Percentiles rank a stretch among this genome's conserved stretches.
phyloP scores from a whole-genome alignment of 352 stramenopile genomes.

The Globisporangium emineosum region DNA sequence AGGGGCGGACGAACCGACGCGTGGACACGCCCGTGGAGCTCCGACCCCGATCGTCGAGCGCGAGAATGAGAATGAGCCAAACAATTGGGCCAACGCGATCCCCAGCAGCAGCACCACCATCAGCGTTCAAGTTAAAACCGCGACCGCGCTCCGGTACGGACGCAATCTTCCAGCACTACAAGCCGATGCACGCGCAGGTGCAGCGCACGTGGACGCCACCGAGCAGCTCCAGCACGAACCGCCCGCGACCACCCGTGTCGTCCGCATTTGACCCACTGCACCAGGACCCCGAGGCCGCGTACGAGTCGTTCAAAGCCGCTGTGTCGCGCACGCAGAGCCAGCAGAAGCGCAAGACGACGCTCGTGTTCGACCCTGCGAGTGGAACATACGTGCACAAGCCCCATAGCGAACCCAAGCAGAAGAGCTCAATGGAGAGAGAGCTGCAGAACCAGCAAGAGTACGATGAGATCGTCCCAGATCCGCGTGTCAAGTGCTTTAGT shows the following conservation, averaged over 20 bases:
- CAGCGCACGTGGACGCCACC: slow-evolving; percentile 12
- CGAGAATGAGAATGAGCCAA: neutral
- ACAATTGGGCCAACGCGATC: neutral
- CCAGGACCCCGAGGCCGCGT: slow-evolving; percentile 15
- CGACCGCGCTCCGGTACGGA: slow-evolving; percentile 12
- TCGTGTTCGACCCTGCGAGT: slow-evolving; percentile 30
- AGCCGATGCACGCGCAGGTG: neutral
- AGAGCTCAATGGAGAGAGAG: neutral
- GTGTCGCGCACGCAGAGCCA: slow-evolving; percentile 19
- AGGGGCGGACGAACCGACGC: slow-evolving; percentile 16
- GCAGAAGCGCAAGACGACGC: slow-evolving; percentile 20
- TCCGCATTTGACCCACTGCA: slow-evolving; percentile 8
- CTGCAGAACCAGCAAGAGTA: neutral
- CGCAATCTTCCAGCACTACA: slow-evolving; percentile 12
- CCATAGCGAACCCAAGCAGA: slow-evolving; percentile 17
- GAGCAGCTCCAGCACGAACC: neutral
- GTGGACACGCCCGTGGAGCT: slow-evolving; percentile 10
- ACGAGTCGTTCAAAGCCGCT: slow-evolving; percentile 17
- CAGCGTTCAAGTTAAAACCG: neutral
- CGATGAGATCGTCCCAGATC: neutral
- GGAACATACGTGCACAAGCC: slow-evolving; percentile 23
- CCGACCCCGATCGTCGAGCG: neutral
- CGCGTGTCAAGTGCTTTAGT: slow-evolving; percentile 39
- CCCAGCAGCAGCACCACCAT: neutral
- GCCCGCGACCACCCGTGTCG: neutral